Base-by-base conservation (phyloP, 805 yeast genomes). In the Starmera caribaea region DNA sequence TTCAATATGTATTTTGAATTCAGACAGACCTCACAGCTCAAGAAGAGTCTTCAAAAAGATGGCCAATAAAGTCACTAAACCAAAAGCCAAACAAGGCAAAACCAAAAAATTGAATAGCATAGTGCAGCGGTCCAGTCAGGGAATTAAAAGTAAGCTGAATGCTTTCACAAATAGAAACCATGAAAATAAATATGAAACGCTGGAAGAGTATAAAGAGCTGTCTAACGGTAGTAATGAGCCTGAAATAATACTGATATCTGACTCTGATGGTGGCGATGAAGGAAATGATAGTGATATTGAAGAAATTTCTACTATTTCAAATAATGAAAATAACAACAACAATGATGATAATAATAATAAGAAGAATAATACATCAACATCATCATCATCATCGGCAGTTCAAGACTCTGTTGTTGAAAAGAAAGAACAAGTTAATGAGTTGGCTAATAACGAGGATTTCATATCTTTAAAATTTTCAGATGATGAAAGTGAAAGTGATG, bases 371-470 rank as follows among this genome's bases (percentile, higher is more conserved):
- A 9, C 26, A 13, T 7, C 17, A 32, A 5, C 32, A 38, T 11
- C 24, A 21, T 21, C 24, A 21, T 5, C 24, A 21, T 21, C 24
- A 4, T 4, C 7, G 7, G 24, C 24, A 21, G 24, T 7, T 21
- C 24, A 32, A 27, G 30, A 21, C 16, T 5, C 27, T 29, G 7
- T 4, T 21, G 24, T 7, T 21, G 32, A 16, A 14, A 32, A 33
- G 30, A 36, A 32, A 3, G 38, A 38, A 12, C 21, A 31, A 10
- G 40, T 36, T 10, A 58, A 62, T 40, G 62, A 55, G 13, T 49
- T 66, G 17, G 63, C 57, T 7, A 58, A 55, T 5, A 68, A 68
- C 41, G 58, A 51, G 6, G 74, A 69, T 41, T 69, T 63, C 45
- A 69, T 69, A 31, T 63, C 69, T 4, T 54, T 69, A 35, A 54